Evolutionary conservation across 352 stramenopile genomes (phyloP), one percentile per base, ranked within the genome.

Genomic region (Pythium brassicae): DNA sequence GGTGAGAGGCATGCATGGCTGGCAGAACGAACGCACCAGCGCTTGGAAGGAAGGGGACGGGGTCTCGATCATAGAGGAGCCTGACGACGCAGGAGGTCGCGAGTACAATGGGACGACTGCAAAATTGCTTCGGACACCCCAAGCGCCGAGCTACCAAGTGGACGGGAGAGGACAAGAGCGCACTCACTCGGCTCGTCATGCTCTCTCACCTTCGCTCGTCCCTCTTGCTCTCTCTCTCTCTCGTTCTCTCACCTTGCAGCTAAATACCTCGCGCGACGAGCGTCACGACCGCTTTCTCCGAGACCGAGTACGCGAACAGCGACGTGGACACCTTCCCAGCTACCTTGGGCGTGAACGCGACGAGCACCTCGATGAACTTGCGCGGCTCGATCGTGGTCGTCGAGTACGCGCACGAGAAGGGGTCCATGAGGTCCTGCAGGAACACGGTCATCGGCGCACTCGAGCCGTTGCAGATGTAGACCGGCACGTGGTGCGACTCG

Each of bases 391-490:
- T 78, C 12, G 83, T 93, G 2, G 81, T 89, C 32, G 81, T 85
- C 47, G 77, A 66, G 64, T 92, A 93, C 14, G 47, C 57, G 57
- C 83, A 92, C 32, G 74, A 82, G 51, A 92, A 95, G 4, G 85
- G 85, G 10, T 87, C 76, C 50, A 84, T 75, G 5, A 95, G 60
- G 37, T 82, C 71, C 59, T 93, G 83, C 48, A 95, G 62, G 55
- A 95, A 91, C 19, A 95, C 85, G 4, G 85, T 92, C 75, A 92
- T 90, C 17, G 83, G 78, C 39, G 65, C 47, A 35, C 81, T 87
- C 22, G 83, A 89, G 37, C 85, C 83, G 60, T 95, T 95, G 74
- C 85, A 95, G 26, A 95, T 78, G 57, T 90, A 92, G 29, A 95
- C 83, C 17, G 83, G 78, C 32, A 92, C 83, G 66, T 89, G 72